A percentile compares a stretch with the other conserved stretches of the same genome.
phyloP scores from a whole-genome alignment of 2,329 filamentous ascomycete species.

The Colletotrichum higginsianum region DNA sequence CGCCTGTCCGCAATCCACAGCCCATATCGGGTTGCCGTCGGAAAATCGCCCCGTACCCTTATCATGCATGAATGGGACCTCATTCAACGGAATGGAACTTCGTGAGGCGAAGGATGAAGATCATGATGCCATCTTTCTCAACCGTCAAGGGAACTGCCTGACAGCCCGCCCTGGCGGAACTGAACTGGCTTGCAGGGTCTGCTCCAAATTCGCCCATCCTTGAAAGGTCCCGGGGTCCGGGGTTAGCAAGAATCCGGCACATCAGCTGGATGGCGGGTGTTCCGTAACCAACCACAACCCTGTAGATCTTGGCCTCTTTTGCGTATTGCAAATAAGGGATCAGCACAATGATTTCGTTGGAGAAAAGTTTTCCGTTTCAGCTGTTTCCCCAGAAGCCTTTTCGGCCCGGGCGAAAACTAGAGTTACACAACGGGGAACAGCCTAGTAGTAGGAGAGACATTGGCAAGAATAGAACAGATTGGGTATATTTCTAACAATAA shows the following conservation, averaged over 20 bases:
- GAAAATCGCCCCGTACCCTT: background rate
- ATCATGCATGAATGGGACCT: background rate
- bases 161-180: background rate
- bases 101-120: background rate
- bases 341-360: background rate
- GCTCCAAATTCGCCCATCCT: background rate
- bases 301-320: background rate
- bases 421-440: background rate
- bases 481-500: slow-evolving; percentile 16
- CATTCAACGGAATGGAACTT: background rate
- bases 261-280: background rate
- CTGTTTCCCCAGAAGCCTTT: background rate
- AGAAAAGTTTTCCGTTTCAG: background rate
- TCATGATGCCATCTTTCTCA: background rate
- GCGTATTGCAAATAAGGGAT: background rate
- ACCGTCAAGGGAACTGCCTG: slow-evolving; percentile 2
- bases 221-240: background rate
- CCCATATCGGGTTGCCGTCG: background rate
- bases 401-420: too few species aligned
- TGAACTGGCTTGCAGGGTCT: background rate
- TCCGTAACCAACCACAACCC: background rate
- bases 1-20: background rate
- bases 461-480: slow-evolving; percentile 3
- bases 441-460: accelerated
- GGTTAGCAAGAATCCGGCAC: background rate